phyloP scores from a whole-genome alignment of 1,139 yeast genomes.

The Meyerozyma sp. region DNA sequence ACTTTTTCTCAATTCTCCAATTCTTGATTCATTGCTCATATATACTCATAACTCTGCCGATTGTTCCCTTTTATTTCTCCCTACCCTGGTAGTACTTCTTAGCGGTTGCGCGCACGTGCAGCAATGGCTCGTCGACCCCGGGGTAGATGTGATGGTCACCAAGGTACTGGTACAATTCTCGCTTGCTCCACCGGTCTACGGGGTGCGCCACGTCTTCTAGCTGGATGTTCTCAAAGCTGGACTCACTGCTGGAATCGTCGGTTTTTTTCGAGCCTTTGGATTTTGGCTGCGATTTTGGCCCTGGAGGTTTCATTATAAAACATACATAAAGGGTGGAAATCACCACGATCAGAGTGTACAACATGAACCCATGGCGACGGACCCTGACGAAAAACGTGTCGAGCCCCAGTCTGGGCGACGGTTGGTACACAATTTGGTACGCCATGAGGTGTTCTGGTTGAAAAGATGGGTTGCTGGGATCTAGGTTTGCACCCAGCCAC shows the following conservation, averaged over 20 bases:
- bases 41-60: no score
- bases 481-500: no score
- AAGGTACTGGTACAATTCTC: constrained; percentile 15
- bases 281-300: constrained; percentile 8
- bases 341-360: constrained; percentile 29
- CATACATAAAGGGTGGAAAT: constrained; percentile 31
- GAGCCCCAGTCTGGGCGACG: constrained; percentile 11
- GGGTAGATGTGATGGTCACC: constrained; percentile 14
- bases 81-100: constrained; percentile 1
- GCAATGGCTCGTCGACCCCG: constrained; percentile 11
- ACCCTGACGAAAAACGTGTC: constrained; percentile 23
- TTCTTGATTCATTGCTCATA: no score
- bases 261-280: constrained; percentile 2
- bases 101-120: constrained; percentile 1
- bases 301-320: constrained; percentile 27
- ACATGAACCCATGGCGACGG: constrained; percentile 31
- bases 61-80: neutral
- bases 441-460: neutral
- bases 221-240: constrained; percentile 1
- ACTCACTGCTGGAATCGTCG: neutral
- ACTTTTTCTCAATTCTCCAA: no score
- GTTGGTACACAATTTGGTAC: neutral
- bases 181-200: constrained; percentile 16
- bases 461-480: neutral
- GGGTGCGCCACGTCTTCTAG: constrained; percentile 3